A percentile compares a stretch with the other conserved stretches of the same genome.
These are phyloP conservation scores for Lepraria neglecta DNA, from an alignment of 495 filamentous ascomycete species.

Conservation along the genomic window DNA sequence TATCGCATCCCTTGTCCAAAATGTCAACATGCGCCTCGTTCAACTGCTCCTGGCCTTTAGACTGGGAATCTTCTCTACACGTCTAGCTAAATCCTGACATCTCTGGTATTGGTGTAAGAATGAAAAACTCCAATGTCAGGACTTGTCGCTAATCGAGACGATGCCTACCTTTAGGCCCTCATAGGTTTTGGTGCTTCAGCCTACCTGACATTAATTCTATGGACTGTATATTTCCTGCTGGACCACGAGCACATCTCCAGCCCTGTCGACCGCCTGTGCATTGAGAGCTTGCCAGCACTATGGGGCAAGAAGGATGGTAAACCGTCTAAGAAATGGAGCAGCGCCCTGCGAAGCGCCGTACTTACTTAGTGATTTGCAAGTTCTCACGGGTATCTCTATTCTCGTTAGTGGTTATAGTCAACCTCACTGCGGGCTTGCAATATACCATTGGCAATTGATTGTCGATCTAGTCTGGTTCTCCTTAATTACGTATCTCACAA, in stretches of 20 bases:
- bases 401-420: conserved; percentile 26
- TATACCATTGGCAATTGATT: conserved; percentile 38
- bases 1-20: too few species aligned
- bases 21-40: too few species aligned
- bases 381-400: conserved; percentile 25
- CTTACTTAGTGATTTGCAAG: conserved; percentile 24
- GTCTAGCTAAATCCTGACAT: too few species aligned
- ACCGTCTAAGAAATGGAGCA: conserved; percentile 6
- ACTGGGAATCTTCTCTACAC: too few species aligned
- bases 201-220: conserved; percentile 14
- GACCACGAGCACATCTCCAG: conserved; percentile 5
- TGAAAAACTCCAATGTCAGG: too few species aligned
- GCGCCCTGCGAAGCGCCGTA: conserved; percentile 8
- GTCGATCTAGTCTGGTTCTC: conserved; percentile 40
- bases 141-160: too few species aligned
- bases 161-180: too few species aligned
- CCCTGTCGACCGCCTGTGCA: not conserved
- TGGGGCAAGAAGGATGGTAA: not conserved
- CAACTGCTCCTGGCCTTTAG: too few species aligned
- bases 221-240: conserved; percentile 6
- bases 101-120: too few species aligned
- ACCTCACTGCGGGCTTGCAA: conserved; percentile 22
- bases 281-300: not conserved
- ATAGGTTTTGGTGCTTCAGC: conserved; percentile 12
- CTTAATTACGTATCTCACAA: conserved; percentile 35